A percentile compares a stretch with the other conserved stretches of the same genome.
Evolutionary conservation across 1,139 yeast species (phyloP).

Genomic region (Protomyces arabidopsidicola): DNA sequence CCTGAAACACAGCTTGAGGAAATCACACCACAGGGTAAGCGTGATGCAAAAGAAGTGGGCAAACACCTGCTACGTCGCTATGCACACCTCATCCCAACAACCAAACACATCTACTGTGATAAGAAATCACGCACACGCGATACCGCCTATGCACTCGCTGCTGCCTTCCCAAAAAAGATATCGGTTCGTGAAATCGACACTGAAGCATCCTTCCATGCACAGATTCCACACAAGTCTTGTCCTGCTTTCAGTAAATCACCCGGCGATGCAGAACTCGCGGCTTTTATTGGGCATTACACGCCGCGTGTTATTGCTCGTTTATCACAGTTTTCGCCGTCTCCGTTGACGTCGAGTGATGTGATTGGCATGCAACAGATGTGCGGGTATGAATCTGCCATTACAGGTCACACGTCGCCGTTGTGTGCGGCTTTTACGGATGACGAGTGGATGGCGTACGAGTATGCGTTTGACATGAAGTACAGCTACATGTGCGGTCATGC

Average conservation of each 20-base stretch:
- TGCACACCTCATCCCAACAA: slow-evolving; percentile 1
- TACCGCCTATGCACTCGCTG: slow-evolving; percentile 17
- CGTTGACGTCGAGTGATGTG: slow-evolving; percentile 2
- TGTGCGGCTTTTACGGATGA: slow-evolving; percentile 25
- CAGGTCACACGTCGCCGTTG: slow-evolving; percentile 3
- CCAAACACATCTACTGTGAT: slow-evolving; percentile 22
- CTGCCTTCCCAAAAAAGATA: slow-evolving; percentile 7
- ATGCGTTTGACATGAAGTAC: slow-evolving; percentile 21
- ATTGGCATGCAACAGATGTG: slow-evolving; percentile 25
- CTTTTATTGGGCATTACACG: slow-evolving; percentile 16
- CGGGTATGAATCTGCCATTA: slow-evolving; percentile 23
- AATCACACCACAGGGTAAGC: slow-evolving; percentile 22
- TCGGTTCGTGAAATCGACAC: slow-evolving; percentile 11
- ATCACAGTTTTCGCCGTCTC: background rate
- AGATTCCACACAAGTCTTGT: slow-evolving; percentile 23
- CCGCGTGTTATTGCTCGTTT: slow-evolving; percentile 8
- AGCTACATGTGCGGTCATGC: slow-evolving; percentile 23
- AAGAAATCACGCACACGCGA: slow-evolving; percentile 23
- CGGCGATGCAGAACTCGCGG: slow-evolving; percentile 13
- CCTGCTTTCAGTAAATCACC: slow-evolving; percentile 21
- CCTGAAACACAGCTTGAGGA: slow-evolving; percentile 13
- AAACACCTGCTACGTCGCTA: slow-evolving; percentile 20
- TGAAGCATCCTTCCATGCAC: slow-evolving; percentile 22
- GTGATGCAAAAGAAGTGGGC: slow-evolving; percentile 16
- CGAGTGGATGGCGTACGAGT: slow-evolving; percentile 26